These are phyloP conservation scores for Phytopythium vexans DNA, from an alignment of 352 stramenopile species.

Conservation along the genomic window DNA sequence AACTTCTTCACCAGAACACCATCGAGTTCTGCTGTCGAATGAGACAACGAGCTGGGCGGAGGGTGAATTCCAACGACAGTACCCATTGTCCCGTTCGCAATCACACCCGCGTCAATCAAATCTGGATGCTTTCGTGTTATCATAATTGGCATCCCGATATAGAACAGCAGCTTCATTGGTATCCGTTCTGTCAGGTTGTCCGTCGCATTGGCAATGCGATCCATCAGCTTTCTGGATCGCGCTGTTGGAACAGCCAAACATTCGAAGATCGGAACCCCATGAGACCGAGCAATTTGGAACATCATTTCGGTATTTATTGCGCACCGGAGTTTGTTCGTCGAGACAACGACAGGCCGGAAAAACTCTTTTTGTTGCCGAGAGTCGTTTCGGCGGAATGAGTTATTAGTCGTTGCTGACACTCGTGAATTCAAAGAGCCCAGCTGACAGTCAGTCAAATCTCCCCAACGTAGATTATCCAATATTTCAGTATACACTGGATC, in stretches of 20 bases:
- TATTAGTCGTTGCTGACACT: too few relatives aligned
- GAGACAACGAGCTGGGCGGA: not conserved
- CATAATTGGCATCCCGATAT: constrained; percentile 10
- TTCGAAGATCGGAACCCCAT: not conserved
- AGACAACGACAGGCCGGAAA: constrained; percentile 6
- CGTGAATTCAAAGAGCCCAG: not conserved
- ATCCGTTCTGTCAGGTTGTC: constrained; percentile 6
- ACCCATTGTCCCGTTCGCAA: constrained; percentile 9
- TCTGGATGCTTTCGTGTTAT: constrained; percentile 5
- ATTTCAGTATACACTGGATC: constrained; percentile 3
- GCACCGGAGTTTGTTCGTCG: constrained; percentile 12
- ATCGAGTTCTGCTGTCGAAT: not conserved
- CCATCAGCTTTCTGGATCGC: not conserved
- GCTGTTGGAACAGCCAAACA: not conserved
- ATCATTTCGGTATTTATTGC: constrained; percentile 7
- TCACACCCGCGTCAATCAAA: not conserved
- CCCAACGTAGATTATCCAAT: constrained; percentile 1
- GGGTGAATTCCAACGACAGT: constrained; percentile 9
- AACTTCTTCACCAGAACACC: not conserved
- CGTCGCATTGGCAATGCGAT: not conserved
- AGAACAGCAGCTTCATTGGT: constrained; percentile 12
- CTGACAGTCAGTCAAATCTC: not conserved
- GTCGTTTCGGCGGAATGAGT: too few relatives aligned
- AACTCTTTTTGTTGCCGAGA: too few relatives aligned
- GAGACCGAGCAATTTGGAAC: not conserved